phyloP scores from a whole-genome alignment of 306 rosid genomes.

The Cicer bijugum region DNA sequence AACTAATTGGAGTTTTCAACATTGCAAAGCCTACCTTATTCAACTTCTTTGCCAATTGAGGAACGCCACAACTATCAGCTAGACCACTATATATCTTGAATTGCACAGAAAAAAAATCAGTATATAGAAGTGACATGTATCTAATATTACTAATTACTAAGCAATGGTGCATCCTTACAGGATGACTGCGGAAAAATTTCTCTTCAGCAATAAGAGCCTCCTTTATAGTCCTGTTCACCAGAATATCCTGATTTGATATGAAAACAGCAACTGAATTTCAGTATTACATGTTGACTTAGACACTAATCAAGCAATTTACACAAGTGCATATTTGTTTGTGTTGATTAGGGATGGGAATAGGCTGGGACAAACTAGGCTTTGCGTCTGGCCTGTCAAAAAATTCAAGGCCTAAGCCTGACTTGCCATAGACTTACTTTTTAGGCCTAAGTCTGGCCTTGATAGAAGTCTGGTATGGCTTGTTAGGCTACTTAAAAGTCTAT shows the following conservation, averaged over 20 bases:
- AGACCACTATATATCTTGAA: conserved; percentile 83
- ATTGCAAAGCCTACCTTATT: conserved; percentile 71
- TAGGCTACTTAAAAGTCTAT: too few relatives aligned
- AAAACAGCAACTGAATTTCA: conserved; percentile 46
- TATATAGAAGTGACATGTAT: conserved; percentile 23
- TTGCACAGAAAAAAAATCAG: conserved; percentile 40
- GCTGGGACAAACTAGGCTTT: too few relatives aligned
- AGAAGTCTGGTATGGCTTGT: too few relatives aligned
- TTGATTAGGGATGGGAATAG: neutral
- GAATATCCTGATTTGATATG: conserved; percentile 70
- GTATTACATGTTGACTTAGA: conserved; percentile 36
- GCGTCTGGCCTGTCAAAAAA: too few relatives aligned
- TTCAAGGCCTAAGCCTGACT: too few relatives aligned
- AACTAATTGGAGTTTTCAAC: conserved; percentile 35
- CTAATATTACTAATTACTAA: conserved; percentile 23
- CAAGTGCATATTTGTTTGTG: conserved; percentile 18
- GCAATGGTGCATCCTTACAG: conserved; percentile 65
- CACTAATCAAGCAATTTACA: conserved; percentile 39
- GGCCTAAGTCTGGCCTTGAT: too few relatives aligned
- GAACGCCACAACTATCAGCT: conserved; percentile 88
- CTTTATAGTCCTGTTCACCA: conserved; percentile 73
- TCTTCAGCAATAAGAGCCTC: conserved; percentile 96
- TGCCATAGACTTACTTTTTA: too few relatives aligned
- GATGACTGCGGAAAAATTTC: conserved; percentile 78
- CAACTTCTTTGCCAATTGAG: conserved; percentile 95